Evolutionary conservation across 2,329 filamentous ascomycete species (phyloP).

Genomic region (Colletotrichum horii): DNA sequence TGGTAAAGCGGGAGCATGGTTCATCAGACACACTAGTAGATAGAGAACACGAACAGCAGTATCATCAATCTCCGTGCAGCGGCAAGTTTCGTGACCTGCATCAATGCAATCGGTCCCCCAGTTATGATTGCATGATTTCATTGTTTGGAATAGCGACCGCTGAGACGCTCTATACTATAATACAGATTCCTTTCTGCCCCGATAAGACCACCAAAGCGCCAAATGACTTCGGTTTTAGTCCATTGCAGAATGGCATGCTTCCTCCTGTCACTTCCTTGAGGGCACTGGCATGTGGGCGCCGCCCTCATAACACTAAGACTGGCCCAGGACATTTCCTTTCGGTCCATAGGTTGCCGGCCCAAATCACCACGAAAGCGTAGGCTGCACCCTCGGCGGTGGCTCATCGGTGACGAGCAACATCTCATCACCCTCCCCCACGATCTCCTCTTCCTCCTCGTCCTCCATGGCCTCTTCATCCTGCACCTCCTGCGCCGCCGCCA

Average conservation of each 20-base stretch:
- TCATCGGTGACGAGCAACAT: slow-evolving; percentile 33
- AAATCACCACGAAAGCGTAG: slow-evolving; percentile 4
- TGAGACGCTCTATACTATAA: not conserved
- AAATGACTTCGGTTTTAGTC: not conserved
- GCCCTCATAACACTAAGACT: not conserved
- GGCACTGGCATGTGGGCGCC: not conserved
- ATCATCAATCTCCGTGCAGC: not conserved
- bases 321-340: not conserved
- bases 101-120: not conserved
- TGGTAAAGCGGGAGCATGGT: not conserved
- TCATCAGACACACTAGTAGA: not conserved
- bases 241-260: not conserved
- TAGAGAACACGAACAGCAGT: not conserved
- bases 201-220: not conserved
- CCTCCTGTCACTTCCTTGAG: not conserved
- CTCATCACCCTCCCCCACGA: slow-evolving; percentile 25
- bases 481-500: slow-evolving; percentile 27
- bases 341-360: not conserved
- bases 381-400: slow-evolving; percentile 12
- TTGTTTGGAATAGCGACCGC: not conserved
- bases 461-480: slow-evolving; percentile 23
- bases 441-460: slow-evolving; percentile 28
- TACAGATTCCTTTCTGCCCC: not conserved
- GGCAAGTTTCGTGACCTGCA: not conserved
- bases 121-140: not conserved